These are phyloP conservation scores for Erigeron canadensis DNA, from an alignment of 129 eudicot genomes.

Conservation along the genomic window DNA sequence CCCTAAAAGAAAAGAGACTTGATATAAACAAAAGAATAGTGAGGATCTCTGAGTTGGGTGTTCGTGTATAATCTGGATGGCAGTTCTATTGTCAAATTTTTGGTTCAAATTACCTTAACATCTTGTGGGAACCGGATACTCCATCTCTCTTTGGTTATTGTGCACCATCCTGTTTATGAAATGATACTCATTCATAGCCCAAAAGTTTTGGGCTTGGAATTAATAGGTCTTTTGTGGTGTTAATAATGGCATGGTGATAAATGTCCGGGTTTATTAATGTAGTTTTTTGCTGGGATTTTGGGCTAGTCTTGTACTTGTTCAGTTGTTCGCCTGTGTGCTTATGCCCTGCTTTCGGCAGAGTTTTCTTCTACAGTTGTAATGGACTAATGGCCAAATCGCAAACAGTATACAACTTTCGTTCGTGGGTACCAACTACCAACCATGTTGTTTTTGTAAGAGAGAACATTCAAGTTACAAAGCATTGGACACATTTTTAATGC, in stretches of 20 bases:
- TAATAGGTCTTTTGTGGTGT: background rate
- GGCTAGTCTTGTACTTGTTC: constrained; percentile 5
- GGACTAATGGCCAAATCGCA: background rate
- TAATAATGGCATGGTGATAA: constrained; percentile 28
- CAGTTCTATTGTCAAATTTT: constrained; percentile 12
- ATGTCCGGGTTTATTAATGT: constrained; percentile 2
- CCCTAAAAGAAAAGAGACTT: constrained; percentile 54
- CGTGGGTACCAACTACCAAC: too few species aligned
- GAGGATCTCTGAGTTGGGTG: constrained; percentile 80
- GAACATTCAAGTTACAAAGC: too few species aligned
- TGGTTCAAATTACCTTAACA: background rate
- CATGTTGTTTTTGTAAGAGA: too few species aligned
- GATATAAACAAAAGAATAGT: constrained; percentile 52
- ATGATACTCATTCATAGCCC: constrained; percentile 15
- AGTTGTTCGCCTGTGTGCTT: background rate
- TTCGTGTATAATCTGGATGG: constrained; percentile 43
- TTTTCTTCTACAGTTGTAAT: background rate
- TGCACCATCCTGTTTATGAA: constrained; percentile 8
- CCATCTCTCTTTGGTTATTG: background rate
- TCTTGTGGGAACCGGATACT: constrained; percentile 3
- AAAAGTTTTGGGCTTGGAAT: constrained; percentile 12
- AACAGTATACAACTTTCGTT: too few species aligned
- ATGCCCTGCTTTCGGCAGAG: background rate
- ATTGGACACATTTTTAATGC: too few species aligned
- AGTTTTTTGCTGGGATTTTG: too few species aligned